These are phyloP conservation scores for Epithele typhae DNA, from an alignment of 768 basidiomycete genomes.

Conservation along the genomic window DNA sequence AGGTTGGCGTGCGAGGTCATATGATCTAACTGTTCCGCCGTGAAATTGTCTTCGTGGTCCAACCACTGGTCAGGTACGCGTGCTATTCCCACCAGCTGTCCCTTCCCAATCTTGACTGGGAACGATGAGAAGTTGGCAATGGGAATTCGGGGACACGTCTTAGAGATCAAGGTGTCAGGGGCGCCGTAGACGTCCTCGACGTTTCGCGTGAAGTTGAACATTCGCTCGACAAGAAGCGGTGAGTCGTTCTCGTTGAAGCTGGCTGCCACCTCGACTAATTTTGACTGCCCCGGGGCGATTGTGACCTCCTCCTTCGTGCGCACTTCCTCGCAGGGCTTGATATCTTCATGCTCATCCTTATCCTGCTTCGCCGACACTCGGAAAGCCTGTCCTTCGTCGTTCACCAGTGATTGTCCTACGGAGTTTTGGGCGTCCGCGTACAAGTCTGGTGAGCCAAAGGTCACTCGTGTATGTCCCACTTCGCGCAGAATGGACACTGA, in stretches of 20 bases:
- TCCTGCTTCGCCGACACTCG: too few species aligned
- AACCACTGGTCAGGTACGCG: constrained; percentile 3
- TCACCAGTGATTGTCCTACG: too few species aligned
- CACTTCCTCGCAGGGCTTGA: too few species aligned
- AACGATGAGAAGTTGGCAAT: constrained; percentile 8
- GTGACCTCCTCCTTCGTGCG: too few species aligned
- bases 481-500: constrained; percentile 25
- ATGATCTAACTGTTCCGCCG: too few species aligned
- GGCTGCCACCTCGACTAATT: too few species aligned
- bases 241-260: background rate
- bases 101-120: background rate
- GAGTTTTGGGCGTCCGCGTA: too few species aligned
- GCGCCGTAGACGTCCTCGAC: constrained; percentile 1
- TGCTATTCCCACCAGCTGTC: constrained; percentile 7
- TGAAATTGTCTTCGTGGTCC: constrained; percentile 1
- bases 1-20: too few species aligned
- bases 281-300: too few species aligned
- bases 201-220: background rate
- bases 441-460: constrained; percentile 15
- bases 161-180: constrained; percentile 2
- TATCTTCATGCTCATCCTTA: too few species aligned
- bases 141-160: background rate
- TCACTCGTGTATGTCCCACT: constrained; percentile 7
- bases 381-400: too few species aligned
- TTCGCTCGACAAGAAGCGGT: constrained; percentile 2